Base-by-base conservation (phyloP, 169 alveolate species). In the Plasmodium gonderi region DNA sequence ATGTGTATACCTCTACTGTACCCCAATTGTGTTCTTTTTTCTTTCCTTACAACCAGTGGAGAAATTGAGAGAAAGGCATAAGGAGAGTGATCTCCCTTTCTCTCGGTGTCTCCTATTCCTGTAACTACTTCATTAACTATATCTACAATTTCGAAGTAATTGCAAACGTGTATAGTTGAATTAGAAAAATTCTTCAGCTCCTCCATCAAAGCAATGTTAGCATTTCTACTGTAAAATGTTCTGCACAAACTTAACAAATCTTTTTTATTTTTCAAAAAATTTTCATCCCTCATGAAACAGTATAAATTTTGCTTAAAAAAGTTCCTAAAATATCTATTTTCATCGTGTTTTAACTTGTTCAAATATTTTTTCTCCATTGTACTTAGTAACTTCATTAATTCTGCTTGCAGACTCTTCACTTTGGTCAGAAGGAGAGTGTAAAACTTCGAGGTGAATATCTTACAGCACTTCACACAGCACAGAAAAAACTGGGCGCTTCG, bases 201-300 rank as follows among this genome's bases (percentile, higher is more conserved):
- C 33, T 45, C 31, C 69, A 76, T 51, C 7, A 76, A 11, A 1
- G 29, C 54, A 7, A 7, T 75, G 45, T 17, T 42, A 26, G 6
- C 65, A 47, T 76, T 45, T 31, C 69, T 45, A n/a, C 26, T 76
- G 54, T 45, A 17, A 33, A 42, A 44, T 1, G 29, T 8, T 12
- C 38, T 76, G 54, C 42, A 76, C 36, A 42, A n/a, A 9, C 9
- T 0, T 3, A 76, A n/a, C 7, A 72, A 17, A 23, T 42, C 80
- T 29, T 45, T 20, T 17, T 20, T 76, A 12, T 49, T 49, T 3
- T 8, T 49, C 3, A 49, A 7, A 26, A 49, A 49, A 26, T 49
- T 49, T 1, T 7, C 67, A 31, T 76, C 68, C 54, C 83, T 44
- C 83, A 76, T n/a, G 54, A 76, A 76, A 51, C 33, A 17, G 23